Percentiles rank a stretch among this genome's conserved stretches.
These are phyloP conservation scores for Hypoxylon fragiforme DNA, from an alignment of 495 filamentous ascomycete genomes.

Conservation along the genomic window DNA sequence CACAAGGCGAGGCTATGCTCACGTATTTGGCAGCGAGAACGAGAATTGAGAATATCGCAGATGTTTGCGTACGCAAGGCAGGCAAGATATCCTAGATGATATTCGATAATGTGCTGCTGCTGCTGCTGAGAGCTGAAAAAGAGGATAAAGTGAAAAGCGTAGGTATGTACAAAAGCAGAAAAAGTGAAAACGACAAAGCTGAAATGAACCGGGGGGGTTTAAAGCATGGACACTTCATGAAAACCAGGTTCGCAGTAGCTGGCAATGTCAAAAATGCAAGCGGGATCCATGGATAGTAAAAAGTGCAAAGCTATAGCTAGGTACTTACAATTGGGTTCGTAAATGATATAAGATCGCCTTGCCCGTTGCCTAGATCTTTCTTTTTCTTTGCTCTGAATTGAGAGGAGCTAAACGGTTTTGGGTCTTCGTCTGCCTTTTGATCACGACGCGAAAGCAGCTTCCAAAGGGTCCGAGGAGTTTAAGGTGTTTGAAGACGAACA, in stretches of 20 bases:
- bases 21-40: constrained; percentile 2
- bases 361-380: no score
- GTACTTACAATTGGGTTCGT: constrained; percentile 19
- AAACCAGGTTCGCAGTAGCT: no score
- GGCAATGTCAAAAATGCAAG: no score
- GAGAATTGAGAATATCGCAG: constrained; percentile 6
- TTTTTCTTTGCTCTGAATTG: constrained; percentile 1
- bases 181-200: constrained; percentile 12
- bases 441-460: no score
- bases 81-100: no score
- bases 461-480: background rate
- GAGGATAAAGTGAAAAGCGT: constrained; percentile 11
- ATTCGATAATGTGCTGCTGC: constrained; percentile 2
- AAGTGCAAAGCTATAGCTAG: background rate
- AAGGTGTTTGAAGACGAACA: background rate
- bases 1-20: constrained; percentile 28
- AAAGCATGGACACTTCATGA: no score
- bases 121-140: constrained; percentile 6
- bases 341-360: background rate
- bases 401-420: no score
- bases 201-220: constrained; percentile 13
- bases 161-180: constrained; percentile 18
- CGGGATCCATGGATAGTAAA: no score
- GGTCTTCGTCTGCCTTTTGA: no score
- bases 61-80: constrained; percentile 25